Evolutionary conservation across 352 stramenopile species (phyloP), one percentile per base, ranked within the genome.

Genomic region (Phytophthora tentaculata): DNA sequence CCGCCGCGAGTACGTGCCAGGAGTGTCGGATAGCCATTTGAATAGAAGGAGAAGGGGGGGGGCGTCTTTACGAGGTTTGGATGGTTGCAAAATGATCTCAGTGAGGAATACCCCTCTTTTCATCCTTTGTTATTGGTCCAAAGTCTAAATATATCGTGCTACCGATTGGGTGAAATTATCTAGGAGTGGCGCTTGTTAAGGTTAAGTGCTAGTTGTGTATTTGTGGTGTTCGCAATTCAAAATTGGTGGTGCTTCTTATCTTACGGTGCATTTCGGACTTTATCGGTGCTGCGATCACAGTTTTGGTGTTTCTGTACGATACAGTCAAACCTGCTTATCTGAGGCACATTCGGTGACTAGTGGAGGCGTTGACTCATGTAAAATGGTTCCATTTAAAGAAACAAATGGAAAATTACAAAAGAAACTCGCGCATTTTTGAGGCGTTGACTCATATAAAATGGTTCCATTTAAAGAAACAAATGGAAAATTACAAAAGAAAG

Each of bases 1-100:
- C 28, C n/a, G 12, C 20, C 24, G 26, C 49, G 49, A 56, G 28
- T 10, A 28, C 17, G n/a, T 56, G 49, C 28, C 49, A 57, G 45
- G 45, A 22, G 28, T 32, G 45, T 23, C n/a, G 41, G 32, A 14
- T 39, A 9, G 9, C 32, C 32, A 39, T 39, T 14, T 39, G 3
- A 7, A 8, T 8, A 7, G 26, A 32, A 3, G 28, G 5, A 32
- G 28, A 32, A 8, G 28, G 3, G 13, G 32, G 32, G 13, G 32
- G 9, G 32, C 32, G 32, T 39, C 32, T 39, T 39, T 3, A 9
- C 32, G 32, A 39, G 9, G 3, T 10, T 39, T 39, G 32, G 10
- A 8, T 39, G 32, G 32, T 39, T 39, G 32, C 32, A 39, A 39
- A 39, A 39, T 39, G 32, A 39, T 14, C 32, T 14, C 32, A 10